A percentile compares a stretch with the other conserved stretches of the same genome.
These are phyloP conservation scores for Ceriops decandra DNA, from an alignment of 345 rosid genomes.

Conservation along the genomic window DNA sequence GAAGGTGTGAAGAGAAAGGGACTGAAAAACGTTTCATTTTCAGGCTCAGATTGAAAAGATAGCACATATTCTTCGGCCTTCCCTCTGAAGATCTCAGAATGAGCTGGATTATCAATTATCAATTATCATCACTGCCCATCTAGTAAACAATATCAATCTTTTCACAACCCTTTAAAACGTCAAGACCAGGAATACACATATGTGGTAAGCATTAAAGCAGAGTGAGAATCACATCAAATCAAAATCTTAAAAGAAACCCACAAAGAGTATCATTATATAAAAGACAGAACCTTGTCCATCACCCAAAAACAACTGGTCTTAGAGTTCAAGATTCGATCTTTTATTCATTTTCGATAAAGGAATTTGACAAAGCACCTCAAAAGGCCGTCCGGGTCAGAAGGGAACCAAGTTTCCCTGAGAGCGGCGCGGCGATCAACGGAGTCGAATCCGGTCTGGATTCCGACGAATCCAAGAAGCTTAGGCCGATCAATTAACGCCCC, in stretches of 20 bases:
- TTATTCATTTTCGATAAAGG: no score
- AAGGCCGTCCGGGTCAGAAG: slow-evolving; percentile 69
- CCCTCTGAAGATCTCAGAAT: not conserved
- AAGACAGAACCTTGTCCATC: no score
- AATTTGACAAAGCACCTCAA: slow-evolving; percentile 37
- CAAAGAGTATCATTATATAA: no score
- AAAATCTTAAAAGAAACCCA: no score
- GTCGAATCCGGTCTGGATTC: slow-evolving; percentile 70
- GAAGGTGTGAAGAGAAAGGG: no score
- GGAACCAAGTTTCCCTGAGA: slow-evolving; percentile 68
- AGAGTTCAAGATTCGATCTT: no score
- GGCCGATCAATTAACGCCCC: slow-evolving; percentile 46
- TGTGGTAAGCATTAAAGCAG: no score
- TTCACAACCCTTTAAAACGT: no score
- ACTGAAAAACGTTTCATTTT: no score
- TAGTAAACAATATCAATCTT: not conserved
- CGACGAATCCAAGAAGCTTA: slow-evolving; percentile 71
- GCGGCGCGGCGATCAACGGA: slow-evolving; percentile 53
- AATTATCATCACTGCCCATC: not conserved
- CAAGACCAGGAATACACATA: no score
- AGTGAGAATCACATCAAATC: no score
- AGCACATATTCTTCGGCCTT: not conserved
- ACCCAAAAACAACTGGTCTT: no score
- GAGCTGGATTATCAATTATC: not conserved
- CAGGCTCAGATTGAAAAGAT: not conserved